phyloP scores from a whole-genome alignment of 2,329 filamentous ascomycete species.

The Colletotrichum navitas region DNA sequence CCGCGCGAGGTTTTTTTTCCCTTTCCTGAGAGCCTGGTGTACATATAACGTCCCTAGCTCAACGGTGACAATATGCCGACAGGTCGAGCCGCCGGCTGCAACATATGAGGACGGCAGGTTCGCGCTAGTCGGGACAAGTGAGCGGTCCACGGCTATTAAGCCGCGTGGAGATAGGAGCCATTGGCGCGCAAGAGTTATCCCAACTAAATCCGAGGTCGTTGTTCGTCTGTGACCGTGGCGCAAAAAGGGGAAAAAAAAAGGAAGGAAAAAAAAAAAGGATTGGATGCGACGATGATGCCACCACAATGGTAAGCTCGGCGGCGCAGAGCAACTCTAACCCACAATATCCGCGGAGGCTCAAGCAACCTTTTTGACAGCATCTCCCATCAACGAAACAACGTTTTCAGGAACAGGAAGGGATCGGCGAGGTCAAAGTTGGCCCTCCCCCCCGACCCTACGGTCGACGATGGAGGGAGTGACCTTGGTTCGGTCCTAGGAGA shows the following conservation, averaged over 20 bases:
- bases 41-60: too few species aligned
- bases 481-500: not conserved
- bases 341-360: not conserved
- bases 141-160: too few species aligned
- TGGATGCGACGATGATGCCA: slow-evolving; percentile 26
- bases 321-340: not conserved
- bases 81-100: too few species aligned
- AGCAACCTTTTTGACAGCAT: not conserved
- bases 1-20: not conserved
- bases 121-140: too few species aligned
- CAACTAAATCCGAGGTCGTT: too few species aligned
- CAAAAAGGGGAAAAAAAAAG: too few species aligned
- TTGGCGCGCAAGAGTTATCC: not conserved
- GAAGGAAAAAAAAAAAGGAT: too few species aligned
- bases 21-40: not conserved
- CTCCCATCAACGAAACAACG: not conserved
- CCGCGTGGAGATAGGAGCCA: too few species aligned
- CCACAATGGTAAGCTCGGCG: slow-evolving; percentile 13
- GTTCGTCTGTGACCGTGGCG: too few species aligned
- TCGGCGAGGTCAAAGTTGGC: slow-evolving; percentile 14
- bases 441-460: too few species aligned
- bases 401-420: slow-evolving; percentile 36
- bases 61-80: too few species aligned
- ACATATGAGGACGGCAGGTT: too few species aligned
- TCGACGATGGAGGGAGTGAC: not conserved